Conservation (phyloP, 2,329 filamentous ascomycete species). For the Zymoseptoria crescenta region DNA sequence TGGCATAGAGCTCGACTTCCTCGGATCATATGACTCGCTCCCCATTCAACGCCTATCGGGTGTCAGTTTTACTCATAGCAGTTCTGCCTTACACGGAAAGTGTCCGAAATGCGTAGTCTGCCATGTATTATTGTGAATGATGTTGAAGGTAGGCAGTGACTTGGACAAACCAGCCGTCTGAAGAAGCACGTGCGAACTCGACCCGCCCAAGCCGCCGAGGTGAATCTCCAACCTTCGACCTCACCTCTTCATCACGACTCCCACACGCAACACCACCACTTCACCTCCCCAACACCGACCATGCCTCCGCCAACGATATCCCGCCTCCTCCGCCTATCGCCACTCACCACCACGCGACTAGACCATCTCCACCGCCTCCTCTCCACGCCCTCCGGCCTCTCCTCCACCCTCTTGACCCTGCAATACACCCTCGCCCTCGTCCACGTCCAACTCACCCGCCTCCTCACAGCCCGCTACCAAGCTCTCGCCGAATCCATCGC, state of each 20-base stretch:
- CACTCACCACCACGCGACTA: background rate
- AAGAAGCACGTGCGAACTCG: too few species aligned
- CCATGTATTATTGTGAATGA: too few species aligned
- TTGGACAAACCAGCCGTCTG: too few species aligned
- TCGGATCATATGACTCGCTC: too few species aligned
- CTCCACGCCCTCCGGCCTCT: slow-evolving; percentile 34
- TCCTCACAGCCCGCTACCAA: slow-evolving; percentile 31
- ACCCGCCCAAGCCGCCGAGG: background rate
- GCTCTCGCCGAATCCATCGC: slow-evolving; percentile 31
- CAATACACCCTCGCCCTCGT: slow-evolving; percentile 39
- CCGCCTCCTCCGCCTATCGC: background rate
- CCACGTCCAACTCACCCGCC: slow-evolving; percentile 32
- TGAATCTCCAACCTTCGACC: background rate
- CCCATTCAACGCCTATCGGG: too few species aligned
- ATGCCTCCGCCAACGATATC: background rate
- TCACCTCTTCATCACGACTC: background rate
- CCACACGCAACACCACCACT: background rate
- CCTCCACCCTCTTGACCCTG: slow-evolving; percentile 36
- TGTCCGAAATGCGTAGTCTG: too few species aligned
- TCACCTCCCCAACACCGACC: background rate
- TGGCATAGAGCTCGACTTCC: too few species aligned
- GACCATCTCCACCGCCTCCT: slow-evolving; percentile 23
- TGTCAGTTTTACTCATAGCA: too few species aligned
- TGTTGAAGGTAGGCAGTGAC: too few species aligned
- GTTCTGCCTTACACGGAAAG: too few species aligned